These are phyloP conservation scores for Candida qinlingensis DNA, from an alignment of 805 yeast species.

Conservation along the genomic window DNA sequence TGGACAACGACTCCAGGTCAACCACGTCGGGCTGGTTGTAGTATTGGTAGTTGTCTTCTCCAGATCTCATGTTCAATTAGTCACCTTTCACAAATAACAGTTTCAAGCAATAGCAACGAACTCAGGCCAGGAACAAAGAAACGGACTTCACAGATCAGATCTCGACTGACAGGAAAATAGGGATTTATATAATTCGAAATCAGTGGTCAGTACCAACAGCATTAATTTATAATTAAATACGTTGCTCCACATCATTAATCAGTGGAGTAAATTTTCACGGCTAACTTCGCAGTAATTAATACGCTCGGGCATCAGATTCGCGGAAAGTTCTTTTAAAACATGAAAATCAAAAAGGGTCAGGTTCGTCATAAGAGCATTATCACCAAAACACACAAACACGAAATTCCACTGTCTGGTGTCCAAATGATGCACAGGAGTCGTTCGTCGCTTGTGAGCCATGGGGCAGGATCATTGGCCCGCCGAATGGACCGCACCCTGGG, in stretches of 20 bases:
- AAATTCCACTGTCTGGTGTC: neutral
- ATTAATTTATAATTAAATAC: too few relatives aligned
- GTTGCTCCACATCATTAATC: too few relatives aligned
- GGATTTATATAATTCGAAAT: too few relatives aligned
- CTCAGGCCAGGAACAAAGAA: too few relatives aligned
- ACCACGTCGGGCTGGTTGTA: constrained; percentile 18
- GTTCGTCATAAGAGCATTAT: neutral
- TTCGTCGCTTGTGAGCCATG: neutral
- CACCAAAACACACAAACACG: neutral
- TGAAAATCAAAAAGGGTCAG: too few relatives aligned
- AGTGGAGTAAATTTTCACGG: too few relatives aligned
- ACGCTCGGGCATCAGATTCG: too few relatives aligned
- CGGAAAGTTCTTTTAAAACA: too few relatives aligned
- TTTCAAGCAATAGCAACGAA: neutral
- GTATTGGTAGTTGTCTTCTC: constrained; percentile 4
- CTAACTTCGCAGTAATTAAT: too few relatives aligned
- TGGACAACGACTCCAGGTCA: constrained; percentile 15
- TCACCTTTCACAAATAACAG: neutral
- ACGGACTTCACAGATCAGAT: too few relatives aligned
- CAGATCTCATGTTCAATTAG: neutral
- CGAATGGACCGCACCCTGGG: neutral
- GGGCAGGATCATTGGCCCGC: neutral
- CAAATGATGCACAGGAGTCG: neutral
- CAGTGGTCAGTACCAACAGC: too few relatives aligned
- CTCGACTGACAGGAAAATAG: too few relatives aligned